Evolutionary conservation across 352 stramenopile genomes (phyloP), one percentile per base, ranked within the genome.

Genomic region (Globisporangium paddicum): DNA sequence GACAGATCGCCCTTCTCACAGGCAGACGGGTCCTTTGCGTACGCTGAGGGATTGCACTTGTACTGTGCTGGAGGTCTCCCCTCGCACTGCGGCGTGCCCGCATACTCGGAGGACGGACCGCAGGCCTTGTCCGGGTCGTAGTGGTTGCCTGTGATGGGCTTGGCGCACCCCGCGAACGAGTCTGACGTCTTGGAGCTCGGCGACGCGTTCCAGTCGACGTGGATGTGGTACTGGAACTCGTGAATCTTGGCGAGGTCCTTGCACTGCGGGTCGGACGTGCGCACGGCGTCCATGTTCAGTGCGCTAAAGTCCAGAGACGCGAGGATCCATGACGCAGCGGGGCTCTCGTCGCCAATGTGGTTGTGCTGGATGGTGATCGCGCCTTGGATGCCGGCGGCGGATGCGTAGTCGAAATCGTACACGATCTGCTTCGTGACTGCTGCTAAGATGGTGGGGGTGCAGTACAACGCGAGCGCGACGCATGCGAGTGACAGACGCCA

Each of bases 1-100:
- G 70, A 76, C 30, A 85, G 55, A 38, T 82, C 72, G 25, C 75
- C 75, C 42, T 75, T 70, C 54, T 82, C 72, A 50, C 75, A 85
- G 28, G 48, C 61, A 1, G 25, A 25, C 23, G 64, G 56, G 42
- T 82, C 58, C 34, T 59, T 16, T 1, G 10, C 41, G 59, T 85
- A 85, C 32, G 41, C 58, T 21, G 32, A 34, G 0, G 75, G 70
- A 5, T 37, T 73, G 62, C 75, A 85, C 16, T 46, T 38, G 64
- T 82, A 82, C 14, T 58, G 50, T 25, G 61, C 26, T 2, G 49
- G 63, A 0, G 28, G 7, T n/a, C 65, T 61, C 6, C 35, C 41
- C 9, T 57, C 59, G 40, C 51, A 69, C 23, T 63, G 44, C 0
- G 52, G n/a, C 1, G 64, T 63, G 9, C 57, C 58, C 4, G 30